phyloP scores from a whole-genome alignment of 305 asterid genomes.

The Rubia balearica region DNA sequence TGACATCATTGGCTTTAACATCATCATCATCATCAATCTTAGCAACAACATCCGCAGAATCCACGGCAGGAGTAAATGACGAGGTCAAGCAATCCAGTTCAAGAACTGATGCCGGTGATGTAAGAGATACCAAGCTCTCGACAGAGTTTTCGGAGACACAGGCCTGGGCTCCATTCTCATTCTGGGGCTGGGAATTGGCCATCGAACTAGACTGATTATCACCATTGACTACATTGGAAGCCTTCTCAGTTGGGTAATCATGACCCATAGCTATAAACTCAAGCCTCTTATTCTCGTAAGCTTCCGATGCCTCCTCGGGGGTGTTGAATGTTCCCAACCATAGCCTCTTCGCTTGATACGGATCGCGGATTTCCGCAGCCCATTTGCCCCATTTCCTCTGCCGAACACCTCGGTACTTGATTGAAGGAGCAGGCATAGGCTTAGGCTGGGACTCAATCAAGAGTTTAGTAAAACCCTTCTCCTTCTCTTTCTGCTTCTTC shows the following conservation, averaged over 20 bases:
- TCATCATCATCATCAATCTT: not conserved
- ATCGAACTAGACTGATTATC: conserved; percentile 14
- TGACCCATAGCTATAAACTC: conserved; percentile 48
- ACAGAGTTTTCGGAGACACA: conserved; percentile 34
- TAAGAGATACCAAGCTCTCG: conserved; percentile 37
- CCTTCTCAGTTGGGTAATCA: conserved; percentile 21
- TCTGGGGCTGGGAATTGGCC: not conserved
- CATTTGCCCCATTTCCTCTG: conserved; percentile 90
- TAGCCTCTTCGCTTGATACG: conserved; percentile 50
- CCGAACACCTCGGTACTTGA: conserved; percentile 59
- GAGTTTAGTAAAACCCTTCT: conserved; percentile 16
- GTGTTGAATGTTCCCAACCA: conserved; percentile 78
- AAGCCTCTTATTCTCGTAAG: conserved; percentile 53
- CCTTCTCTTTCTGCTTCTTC: conserved; percentile 20
- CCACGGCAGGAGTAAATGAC: conserved; percentile 7
- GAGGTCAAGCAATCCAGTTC: conserved; percentile 35
- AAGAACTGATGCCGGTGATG: conserved; percentile 44
- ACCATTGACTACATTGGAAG: conserved; percentile 12
- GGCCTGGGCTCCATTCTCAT: not conserved
- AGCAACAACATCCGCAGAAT: not conserved
- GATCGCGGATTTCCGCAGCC: conserved; percentile 95
- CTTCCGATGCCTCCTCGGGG: conserved; percentile 68
- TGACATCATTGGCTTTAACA: not conserved
- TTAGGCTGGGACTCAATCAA: not conserved
- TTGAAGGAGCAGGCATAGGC: conserved; percentile 5